Percentiles rank a stretch among this genome's conserved stretches.
phyloP scores from a whole-genome alignment of 306 rosid genomes.

The Sophora flavescens region DNA sequence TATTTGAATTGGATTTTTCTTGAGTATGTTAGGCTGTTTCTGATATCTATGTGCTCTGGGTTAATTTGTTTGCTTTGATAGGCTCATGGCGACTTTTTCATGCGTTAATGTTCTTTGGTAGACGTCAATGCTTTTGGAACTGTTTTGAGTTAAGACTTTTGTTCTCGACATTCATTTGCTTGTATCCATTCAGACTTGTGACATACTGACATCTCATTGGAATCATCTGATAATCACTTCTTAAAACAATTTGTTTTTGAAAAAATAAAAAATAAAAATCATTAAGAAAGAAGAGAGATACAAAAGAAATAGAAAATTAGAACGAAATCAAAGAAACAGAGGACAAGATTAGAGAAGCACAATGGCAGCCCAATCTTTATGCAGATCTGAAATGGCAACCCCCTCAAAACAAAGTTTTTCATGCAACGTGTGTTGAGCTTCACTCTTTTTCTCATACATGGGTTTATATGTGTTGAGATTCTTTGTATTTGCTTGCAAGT shows the following conservation, averaged over 20 bases:
- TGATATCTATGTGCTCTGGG: neutral
- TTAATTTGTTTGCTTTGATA: neutral
- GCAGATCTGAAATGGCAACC: too few species aligned
- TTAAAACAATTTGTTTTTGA: neutral
- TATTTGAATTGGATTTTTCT: neutral
- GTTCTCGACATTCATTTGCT: conserved; percentile 7
- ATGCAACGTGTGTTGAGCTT: too few species aligned
- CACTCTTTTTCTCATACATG: neutral
- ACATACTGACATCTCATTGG: neutral
- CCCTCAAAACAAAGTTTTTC: neutral
- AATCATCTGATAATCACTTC: neutral
- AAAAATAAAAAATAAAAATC: too few species aligned
- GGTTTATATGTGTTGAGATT: neutral
- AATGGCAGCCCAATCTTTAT: too few species aligned
- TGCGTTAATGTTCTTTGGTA: neutral
- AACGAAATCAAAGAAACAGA: too few species aligned
- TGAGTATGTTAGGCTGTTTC: neutral
- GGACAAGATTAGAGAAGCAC: too few species aligned
- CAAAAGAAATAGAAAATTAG: too few species aligned
- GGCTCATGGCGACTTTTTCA: neutral
- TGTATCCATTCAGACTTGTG: neutral
- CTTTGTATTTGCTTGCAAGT: neutral
- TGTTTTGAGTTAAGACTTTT: neutral
- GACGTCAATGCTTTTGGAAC: neutral
- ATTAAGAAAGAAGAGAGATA: too few species aligned